Percentiles rank a stretch among this genome's conserved stretches.
Conservation (phyloP, 169 alveolate species). For the Eimeria zaria region DNA sequence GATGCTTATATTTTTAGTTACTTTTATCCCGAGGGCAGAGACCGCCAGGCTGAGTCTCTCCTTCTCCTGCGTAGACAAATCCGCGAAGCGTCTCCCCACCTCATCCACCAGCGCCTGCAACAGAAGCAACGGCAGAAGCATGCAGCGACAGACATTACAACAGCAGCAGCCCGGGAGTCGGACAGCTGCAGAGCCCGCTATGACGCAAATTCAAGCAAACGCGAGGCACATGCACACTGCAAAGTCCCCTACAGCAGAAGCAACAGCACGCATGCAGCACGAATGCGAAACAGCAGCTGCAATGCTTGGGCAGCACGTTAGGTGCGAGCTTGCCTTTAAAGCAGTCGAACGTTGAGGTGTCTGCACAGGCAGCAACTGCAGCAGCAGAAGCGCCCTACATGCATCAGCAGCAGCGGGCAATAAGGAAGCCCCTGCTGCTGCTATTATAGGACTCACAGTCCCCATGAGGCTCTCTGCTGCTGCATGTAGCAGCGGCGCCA, state of each 20-base stretch:
- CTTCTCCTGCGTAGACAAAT: conserved; percentile 12
- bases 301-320: not conserved
- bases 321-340: not conserved
- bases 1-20: not conserved
- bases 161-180: not conserved
- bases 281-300: not conserved
- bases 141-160: not conserved
- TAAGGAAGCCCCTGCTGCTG: conserved; percentile 37
- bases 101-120: conserved; percentile 35
- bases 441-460: not conserved
- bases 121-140: not conserved
- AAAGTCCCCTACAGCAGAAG: not conserved
- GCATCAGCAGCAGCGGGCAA: conserved; percentile 66
- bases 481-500: conserved; percentile 32
- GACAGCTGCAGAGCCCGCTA: not conserved
- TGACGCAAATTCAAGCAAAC: not conserved
- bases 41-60: conserved; percentile 9
- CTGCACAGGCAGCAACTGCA: conserved; percentile 22
- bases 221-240: not conserved
- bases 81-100: conserved; percentile 55
- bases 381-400: conserved; percentile 61
- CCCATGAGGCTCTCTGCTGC: not conserved
- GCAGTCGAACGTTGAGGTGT: not conserved
- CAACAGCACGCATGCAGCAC: not conserved
- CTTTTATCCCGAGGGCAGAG: not conserved